phyloP scores from a whole-genome alignment of 345 rosid genomes.

The Pistacia integerrima region DNA sequence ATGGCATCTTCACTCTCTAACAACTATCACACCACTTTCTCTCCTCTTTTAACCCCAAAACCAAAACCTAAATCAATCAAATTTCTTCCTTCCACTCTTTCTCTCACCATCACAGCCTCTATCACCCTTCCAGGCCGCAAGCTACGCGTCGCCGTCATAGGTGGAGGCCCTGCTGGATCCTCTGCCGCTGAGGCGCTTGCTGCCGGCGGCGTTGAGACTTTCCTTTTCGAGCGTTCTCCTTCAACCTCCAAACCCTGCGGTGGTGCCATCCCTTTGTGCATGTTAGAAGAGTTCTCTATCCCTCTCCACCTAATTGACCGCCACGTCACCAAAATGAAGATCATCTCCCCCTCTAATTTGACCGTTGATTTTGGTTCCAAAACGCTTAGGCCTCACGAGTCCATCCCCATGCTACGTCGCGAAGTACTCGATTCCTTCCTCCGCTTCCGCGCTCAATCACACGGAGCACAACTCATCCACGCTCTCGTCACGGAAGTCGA shows the following conservation, averaged over 20 bases:
- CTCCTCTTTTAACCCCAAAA: conserved; percentile 15
- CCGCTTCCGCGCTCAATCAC: conserved; percentile 54
- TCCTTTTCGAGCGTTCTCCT: conserved; percentile 65
- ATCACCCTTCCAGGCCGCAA: conserved; percentile 36
- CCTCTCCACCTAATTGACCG: conserved; percentile 65
- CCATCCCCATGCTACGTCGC: conserved; percentile 72
- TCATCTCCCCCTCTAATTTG: conserved; percentile 71
- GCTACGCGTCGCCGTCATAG: conserved; percentile 62
- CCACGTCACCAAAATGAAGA: conserved; percentile 62
- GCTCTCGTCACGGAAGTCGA: conserved; percentile 59
- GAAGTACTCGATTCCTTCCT: conserved; percentile 76
- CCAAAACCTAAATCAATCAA: not conserved
- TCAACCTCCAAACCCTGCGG: conserved; percentile 68
- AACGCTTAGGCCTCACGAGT: conserved; percentile 52
- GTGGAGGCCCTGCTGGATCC: conserved; percentile 69
- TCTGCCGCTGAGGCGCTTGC: conserved; percentile 63
- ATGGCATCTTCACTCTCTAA: conserved; percentile 13
- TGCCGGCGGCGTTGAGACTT: conserved; percentile 60
- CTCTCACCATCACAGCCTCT: conserved; percentile 28
- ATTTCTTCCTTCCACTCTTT: not conserved
- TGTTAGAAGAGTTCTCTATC: conserved; percentile 68
- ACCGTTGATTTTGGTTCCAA: conserved; percentile 65
- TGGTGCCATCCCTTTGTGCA: conserved; percentile 76
- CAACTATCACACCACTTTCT: conserved; percentile 6
- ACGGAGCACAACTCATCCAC: conserved; percentile 48